Conservation (phyloP, 2,329 filamentous ascomycete species). For the Fusarium miscanthi region DNA sequence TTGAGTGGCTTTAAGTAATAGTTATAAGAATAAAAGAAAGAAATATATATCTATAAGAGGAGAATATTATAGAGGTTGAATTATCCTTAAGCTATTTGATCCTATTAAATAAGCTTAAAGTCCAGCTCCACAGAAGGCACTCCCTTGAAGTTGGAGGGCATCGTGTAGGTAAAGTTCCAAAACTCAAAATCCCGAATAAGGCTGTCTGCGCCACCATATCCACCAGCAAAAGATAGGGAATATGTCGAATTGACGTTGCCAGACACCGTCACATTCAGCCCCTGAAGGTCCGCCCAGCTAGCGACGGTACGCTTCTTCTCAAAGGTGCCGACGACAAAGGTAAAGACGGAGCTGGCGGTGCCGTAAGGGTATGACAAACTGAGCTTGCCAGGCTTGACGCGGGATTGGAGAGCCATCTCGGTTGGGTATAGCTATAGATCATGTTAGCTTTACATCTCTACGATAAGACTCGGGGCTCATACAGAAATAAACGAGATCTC, state of each 20-base stretch:
- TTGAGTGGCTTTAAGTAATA: too few species aligned
- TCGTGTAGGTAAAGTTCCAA: constrained; percentile 58
- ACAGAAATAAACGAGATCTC: constrained; percentile 48
- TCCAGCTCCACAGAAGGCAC: not conserved
- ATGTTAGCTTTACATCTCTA: constrained; percentile 48
- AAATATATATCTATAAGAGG: too few species aligned
- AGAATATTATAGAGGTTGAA: too few species aligned
- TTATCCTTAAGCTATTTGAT: too few species aligned
- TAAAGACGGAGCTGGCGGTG: constrained; percentile 60
- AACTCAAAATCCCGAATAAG: constrained; percentile 56
- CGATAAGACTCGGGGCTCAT: not conserved
- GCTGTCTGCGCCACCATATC: constrained; percentile 20
- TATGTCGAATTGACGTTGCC: constrained; percentile 59
- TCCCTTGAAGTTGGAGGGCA: constrained; percentile 45
- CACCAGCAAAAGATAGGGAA: constrained; percentile 54
- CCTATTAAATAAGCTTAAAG: too few species aligned
- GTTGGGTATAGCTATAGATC: constrained; percentile 53
- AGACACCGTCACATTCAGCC: constrained; percentile 57
- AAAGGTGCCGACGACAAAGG: constrained; percentile 61
- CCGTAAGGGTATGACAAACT: constrained; percentile 66
- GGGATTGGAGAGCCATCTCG: constrained; percentile 30
- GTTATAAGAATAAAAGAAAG: too few species aligned
- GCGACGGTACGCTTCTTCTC: constrained; percentile 55
- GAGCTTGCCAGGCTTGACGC: constrained; percentile 46
- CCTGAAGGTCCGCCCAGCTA: constrained; percentile 60